phyloP scores from a whole-genome alignment of 2,329 filamentous ascomycete species.

The Neopestalotiopsis sp. region DNA sequence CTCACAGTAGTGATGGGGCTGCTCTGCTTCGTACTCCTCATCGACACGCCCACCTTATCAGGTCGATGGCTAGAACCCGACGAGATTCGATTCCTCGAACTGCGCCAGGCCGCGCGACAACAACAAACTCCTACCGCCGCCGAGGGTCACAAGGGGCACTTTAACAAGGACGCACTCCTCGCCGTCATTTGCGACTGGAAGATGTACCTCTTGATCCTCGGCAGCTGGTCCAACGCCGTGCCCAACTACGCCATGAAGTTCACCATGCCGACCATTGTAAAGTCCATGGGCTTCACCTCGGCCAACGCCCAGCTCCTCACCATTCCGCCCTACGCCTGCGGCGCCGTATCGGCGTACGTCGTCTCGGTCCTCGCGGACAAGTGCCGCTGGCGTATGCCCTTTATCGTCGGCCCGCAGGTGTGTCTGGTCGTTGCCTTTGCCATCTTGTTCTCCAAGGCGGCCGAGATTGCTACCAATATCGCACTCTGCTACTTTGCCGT shows the following conservation, averaged over 20 bases:
- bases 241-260: constrained; percentile 34
- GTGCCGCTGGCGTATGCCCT: constrained; percentile 44
- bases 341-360: constrained; percentile 37
- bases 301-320: constrained; percentile 32
- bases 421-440: constrained; percentile 41
- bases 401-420: constrained; percentile 41
- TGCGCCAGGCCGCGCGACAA: constrained; percentile 24
- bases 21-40: constrained; percentile 52
- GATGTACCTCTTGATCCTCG: constrained; percentile 47
- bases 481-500: constrained; percentile 49
- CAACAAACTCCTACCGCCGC: background rate
- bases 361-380: constrained; percentile 43
- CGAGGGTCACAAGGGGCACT: constrained; percentile 33
- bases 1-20: constrained; percentile 44
- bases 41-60: constrained; percentile 48
- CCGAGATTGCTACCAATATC: constrained; percentile 44
- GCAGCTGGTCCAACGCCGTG: constrained; percentile 48
- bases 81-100: constrained; percentile 47
- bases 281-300: constrained; percentile 40
- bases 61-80: constrained; percentile 2
- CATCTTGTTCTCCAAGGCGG: constrained; percentile 43
- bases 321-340: constrained; percentile 43
- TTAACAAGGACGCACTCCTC: constrained; percentile 40
- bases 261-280: constrained; percentile 38
- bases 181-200: constrained; percentile 54